phyloP scores from a whole-genome alignment of 441 rosid species.

The Croton setiger region DNA sequence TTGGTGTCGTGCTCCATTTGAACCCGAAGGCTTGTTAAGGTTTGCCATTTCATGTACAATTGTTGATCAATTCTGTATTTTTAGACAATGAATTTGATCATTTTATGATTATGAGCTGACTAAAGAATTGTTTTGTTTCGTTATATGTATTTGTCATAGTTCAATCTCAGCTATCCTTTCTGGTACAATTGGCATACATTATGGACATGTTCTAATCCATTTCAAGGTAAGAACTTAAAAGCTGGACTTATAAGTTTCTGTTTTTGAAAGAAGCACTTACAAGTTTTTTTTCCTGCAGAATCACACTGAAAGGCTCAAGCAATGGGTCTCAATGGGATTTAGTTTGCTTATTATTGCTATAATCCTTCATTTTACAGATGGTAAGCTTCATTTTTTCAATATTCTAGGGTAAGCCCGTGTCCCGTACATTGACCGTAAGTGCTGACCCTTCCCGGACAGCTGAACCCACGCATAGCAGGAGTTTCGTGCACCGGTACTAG shows the following conservation, averaged over 20 bases:
- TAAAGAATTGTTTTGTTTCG: background rate
- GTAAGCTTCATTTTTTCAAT: constrained; percentile 30
- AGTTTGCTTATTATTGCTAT: constrained; percentile 42
- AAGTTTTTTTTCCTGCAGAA: constrained; percentile 35
- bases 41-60: constrained; percentile 12
- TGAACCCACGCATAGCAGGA: no score
- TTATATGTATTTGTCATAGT: constrained; percentile 29
- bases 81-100: background rate
- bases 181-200: constrained; percentile 66
- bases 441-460: no score
- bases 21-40: constrained; percentile 77
- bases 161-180: constrained; percentile 64
- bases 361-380: constrained; percentile 60
- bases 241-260: background rate
- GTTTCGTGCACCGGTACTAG: no score
- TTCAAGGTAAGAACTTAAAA: constrained; percentile 47
- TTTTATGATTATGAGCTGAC: background rate
- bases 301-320: constrained; percentile 60
- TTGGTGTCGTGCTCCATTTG: constrained; percentile 64
- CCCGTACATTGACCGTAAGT: no score
- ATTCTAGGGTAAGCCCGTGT: no score
- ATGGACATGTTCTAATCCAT: constrained; percentile 66
- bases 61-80: background rate
- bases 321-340: constrained; percentile 50
- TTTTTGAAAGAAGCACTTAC: no score